Conservation (phyloP, 2,329 filamentous ascomycete species). For the Trichoderma koningii region DNA sequence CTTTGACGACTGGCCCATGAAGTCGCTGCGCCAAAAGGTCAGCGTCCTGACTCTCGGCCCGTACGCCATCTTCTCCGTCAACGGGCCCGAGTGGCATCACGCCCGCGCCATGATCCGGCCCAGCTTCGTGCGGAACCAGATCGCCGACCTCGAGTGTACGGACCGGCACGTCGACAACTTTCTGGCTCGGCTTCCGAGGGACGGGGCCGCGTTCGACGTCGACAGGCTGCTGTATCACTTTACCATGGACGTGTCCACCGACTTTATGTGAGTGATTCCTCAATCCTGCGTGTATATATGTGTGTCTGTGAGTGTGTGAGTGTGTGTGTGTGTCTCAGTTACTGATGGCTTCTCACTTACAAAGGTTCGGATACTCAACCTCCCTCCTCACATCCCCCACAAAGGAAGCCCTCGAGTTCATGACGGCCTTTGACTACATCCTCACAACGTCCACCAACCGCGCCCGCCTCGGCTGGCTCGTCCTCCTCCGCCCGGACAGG, state of each 20-base stretch:
- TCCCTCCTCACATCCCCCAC: slow-evolving; percentile 43
- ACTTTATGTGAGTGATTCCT: slow-evolving; percentile 54
- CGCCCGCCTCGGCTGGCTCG: slow-evolving; percentile 46
- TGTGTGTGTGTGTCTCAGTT: too few species aligned
- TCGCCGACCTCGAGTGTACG: slow-evolving; percentile 69
- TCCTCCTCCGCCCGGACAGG: slow-evolving; percentile 40
- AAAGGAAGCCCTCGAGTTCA: slow-evolving; percentile 47
- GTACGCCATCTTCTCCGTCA: slow-evolving; percentile 56
- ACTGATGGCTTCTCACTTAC: neutral
- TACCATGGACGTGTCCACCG: slow-evolving; percentile 67
- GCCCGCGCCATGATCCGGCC: slow-evolving; percentile 56
- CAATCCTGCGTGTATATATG: too few species aligned
- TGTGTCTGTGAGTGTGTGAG: too few species aligned
- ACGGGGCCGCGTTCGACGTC: slow-evolving; percentile 60
- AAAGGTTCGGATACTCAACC: slow-evolving; percentile 48
- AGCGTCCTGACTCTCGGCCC: slow-evolving; percentile 50
- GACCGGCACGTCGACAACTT: slow-evolving; percentile 67
- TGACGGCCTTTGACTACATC: slow-evolving; percentile 51
- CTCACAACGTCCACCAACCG: slow-evolving; percentile 44
- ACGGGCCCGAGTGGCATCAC: slow-evolving; percentile 57
- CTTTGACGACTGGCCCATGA: slow-evolving; percentile 56
- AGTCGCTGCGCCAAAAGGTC: slow-evolving; percentile 40
- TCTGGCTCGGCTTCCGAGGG: slow-evolving; percentile 58
- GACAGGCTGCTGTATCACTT: slow-evolving; percentile 65
- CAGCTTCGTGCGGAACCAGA: slow-evolving; percentile 55